Base-by-base conservation (phyloP, 192 early-diverging fungal genomes). In the Chytriomyces confervae region DNA sequence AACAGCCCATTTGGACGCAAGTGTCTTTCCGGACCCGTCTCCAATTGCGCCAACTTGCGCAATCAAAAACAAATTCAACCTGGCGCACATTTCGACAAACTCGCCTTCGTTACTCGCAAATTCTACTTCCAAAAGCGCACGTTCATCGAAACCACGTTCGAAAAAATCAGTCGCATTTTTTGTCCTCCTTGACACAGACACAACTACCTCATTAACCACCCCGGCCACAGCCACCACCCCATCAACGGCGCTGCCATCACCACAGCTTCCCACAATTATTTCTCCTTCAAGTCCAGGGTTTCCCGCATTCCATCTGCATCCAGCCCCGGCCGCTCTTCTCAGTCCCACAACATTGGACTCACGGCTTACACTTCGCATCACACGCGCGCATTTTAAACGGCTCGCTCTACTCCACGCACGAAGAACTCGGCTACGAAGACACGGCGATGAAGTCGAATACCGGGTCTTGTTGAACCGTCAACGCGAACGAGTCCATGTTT, bases 381-480 rank as follows among this genome's bases (percentile, higher is more conserved):
- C 61, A 70, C 61, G 61, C 43, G 81, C 81, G 7, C 45, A 73
- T 11, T 11, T 62, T 36, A 23, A 48, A 75, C 6, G 78, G 6
- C 47, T 62, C 10, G 20, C 57, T 44, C 6, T 77, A 36, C 51
- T 87, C 10, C 68, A 87, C 27, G 72, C 79, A 18, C 57, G 78
- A 48, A 77, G 79, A 61, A 27, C 64, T 10, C 61, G 78, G 20
- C 76, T 87, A 13, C 47, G 73, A 13, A 61, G 75, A 5, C 69
- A 80, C 9, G 61, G 48, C 11, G 79, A 88, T 69, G 57, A 74
- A 18, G 69, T 86, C 9, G 78, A 66, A 50, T 82, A 83, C 50
- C 72, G 71, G 27, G 61, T 84, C 8, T 45, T 86, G 44, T 61
- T 88, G 3, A 78, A 84, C 47, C 66, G 70, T 1, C 82, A 86